phyloP scores from a whole-genome alignment of 1,139 yeast genomes.

The Zygoascus hellenicus region DNA sequence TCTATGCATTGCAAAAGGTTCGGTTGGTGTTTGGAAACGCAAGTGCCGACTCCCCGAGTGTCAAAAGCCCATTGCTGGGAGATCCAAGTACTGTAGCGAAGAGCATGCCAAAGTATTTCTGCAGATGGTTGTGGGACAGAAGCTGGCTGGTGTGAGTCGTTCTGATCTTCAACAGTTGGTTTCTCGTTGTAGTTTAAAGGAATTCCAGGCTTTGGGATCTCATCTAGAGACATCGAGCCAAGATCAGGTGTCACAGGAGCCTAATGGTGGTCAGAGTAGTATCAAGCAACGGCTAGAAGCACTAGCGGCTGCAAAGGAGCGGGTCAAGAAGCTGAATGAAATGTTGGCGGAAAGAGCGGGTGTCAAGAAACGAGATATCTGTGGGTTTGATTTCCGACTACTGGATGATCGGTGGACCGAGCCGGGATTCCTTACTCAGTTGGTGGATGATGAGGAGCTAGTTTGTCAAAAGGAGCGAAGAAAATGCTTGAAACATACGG shows the following conservation, averaged over 20 bases:
- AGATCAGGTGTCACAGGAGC: conserved; percentile 12
- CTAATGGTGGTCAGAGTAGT: neutral
- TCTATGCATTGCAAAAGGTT: conserved; percentile 55
- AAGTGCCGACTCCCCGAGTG: conserved; percentile 66
- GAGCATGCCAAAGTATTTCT: conserved; percentile 66
- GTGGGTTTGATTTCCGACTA: conserved; percentile 38
- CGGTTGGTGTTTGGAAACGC: conserved; percentile 52
- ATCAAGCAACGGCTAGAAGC: conserved; percentile 25
- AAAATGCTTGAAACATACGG: conserved; percentile 60
- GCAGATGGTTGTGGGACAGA: conserved; percentile 24
- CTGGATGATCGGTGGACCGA: conserved; percentile 25
- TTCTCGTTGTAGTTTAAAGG: conserved; percentile 6
- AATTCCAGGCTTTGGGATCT: conserved; percentile 13
- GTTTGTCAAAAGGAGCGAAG: conserved; percentile 58
- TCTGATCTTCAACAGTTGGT: conserved; percentile 29
- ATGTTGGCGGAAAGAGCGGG: conserved; percentile 21
- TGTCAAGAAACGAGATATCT: conserved; percentile 35
- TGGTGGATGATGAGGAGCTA: conserved; percentile 22
- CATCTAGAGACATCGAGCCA: conserved; percentile 6
- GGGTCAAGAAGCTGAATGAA: conserved; percentile 21
- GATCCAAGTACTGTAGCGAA: conserved; percentile 67
- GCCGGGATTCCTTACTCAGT: conserved; percentile 15
- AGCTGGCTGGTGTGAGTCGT: conserved; percentile 5
- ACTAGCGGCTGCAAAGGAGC: conserved; percentile 19
- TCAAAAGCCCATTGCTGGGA: conserved; percentile 48